A percentile compares a stretch with the other conserved stretches of the same genome.
Evolutionary conservation across 345 rosid genomes (phyloP).

Genomic region (Syzygium aromaticum): DNA sequence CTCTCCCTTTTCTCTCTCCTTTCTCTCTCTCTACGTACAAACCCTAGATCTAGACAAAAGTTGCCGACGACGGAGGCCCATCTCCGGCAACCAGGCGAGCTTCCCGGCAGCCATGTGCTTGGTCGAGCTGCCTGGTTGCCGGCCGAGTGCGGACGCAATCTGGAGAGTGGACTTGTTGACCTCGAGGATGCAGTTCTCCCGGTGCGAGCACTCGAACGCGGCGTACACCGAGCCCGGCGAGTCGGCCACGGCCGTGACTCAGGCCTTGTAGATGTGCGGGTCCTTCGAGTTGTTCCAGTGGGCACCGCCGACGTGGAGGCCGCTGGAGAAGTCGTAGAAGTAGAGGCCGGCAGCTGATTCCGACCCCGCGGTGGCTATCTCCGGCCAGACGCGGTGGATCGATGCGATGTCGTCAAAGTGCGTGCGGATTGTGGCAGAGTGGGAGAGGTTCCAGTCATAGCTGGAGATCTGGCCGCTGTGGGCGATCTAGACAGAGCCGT

Average conservation of each 20-base stretch:
- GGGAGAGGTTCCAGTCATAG: constrained; percentile 65
- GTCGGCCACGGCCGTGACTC: constrained; percentile 51
- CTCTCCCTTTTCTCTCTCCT: no score
- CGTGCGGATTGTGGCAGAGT: constrained; percentile 59
- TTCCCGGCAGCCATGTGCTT: constrained; percentile 56
- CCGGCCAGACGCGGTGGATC: constrained; percentile 49
- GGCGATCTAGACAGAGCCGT: constrained; percentile 75
- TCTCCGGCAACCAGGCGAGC: constrained; percentile 54
- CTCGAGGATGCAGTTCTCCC: constrained; percentile 56
- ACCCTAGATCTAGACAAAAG: no score
- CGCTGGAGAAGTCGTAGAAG: constrained; percentile 59
- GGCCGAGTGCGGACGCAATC: constrained; percentile 40
- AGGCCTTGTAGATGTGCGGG: constrained; percentile 76
- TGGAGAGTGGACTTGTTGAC: constrained; percentile 83
- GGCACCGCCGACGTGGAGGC: constrained; percentile 48
- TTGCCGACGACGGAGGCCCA: constrained; percentile 28
- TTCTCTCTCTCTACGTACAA: no score
- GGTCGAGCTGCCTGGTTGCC: constrained; percentile 62
- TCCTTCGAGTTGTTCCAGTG: constrained; percentile 78
- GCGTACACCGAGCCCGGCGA: constrained; percentile 52
- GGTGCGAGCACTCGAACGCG: constrained; percentile 65
- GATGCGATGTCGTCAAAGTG: constrained; percentile 67
- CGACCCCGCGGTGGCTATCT: constrained; percentile 67
- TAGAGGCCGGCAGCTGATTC: constrained; percentile 60
- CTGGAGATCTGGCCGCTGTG: constrained; percentile 88